These are phyloP conservation scores for Prunus fruticosa DNA, from an alignment of 306 rosid genomes.

Conservation along the genomic window DNA sequence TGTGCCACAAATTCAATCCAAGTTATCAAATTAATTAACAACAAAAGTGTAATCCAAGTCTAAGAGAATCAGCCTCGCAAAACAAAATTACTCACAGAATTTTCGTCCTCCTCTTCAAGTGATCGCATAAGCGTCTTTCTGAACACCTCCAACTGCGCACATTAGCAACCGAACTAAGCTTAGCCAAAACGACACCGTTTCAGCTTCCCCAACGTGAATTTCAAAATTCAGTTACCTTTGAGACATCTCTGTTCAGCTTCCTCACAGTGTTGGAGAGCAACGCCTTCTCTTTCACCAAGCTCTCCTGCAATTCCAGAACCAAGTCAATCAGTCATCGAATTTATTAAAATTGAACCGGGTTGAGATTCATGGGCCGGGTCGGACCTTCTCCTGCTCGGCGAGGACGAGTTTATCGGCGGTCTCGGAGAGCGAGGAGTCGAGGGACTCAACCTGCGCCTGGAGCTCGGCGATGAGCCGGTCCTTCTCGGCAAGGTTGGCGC, in stretches of 20 bases:
- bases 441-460: slow-evolving; percentile 53
- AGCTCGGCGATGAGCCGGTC: slow-evolving; percentile 57
- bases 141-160: slow-evolving; percentile 81
- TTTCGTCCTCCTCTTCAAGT: slow-evolving; percentile 76
- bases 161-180: neutral
- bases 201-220: neutral
- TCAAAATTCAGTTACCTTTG: slow-evolving; percentile 52
- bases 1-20: slow-evolving; percentile 17
- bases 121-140: slow-evolving; percentile 88
- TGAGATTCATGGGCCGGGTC: neutral
- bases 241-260: slow-evolving; percentile 85
- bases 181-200: slow-evolving; percentile 5
- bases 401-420: slow-evolving; percentile 52
- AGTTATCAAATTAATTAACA: neutral
- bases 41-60: neutral
- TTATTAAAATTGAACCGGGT: neutral
- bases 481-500: slow-evolving; percentile 52
- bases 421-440: slow-evolving; percentile 52
- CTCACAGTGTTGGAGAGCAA: slow-evolving; percentile 57
- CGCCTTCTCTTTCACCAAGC: slow-evolving; percentile 60
- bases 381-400: slow-evolving; percentile 62
- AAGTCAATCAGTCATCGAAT: neutral
- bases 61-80: neutral
- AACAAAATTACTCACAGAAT: slow-evolving; percentile 42
- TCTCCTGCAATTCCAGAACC: slow-evolving; percentile 42